phyloP scores from a whole-genome alignment of 768 basidiomycete genomes.

The Suillus subaureus region DNA sequence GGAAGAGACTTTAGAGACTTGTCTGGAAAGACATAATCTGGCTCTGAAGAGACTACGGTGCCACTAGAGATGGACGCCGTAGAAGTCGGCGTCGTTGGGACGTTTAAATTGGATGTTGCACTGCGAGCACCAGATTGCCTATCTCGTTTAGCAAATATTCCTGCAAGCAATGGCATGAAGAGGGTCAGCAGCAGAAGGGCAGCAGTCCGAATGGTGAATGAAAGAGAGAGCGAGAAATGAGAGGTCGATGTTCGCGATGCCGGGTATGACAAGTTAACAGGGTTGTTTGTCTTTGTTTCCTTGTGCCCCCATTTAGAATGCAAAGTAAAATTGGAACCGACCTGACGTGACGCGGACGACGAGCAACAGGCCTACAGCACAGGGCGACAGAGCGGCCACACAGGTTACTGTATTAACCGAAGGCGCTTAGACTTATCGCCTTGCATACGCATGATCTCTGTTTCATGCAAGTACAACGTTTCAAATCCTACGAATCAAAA shows the following conservation, averaged over 20 bases:
- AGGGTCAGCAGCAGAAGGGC: conserved; percentile 14
- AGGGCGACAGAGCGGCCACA: not conserved
- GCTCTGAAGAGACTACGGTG: conserved; percentile 30
- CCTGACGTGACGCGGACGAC: not conserved
- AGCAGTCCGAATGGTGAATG: conserved; percentile 10
- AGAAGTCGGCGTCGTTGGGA: conserved; percentile 15
- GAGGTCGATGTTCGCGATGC: conserved; percentile 11
- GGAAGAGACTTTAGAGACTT: conserved; percentile 14
- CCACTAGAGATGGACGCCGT: conserved; percentile 16
- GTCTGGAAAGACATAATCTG: conserved; percentile 33
- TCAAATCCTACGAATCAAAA: not conserved
- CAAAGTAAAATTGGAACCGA: not conserved
- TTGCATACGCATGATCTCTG: not conserved
- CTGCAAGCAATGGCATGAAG: conserved; percentile 33
- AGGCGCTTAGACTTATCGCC: not conserved
- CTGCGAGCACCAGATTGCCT: conserved; percentile 13
- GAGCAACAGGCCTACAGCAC: not conserved
- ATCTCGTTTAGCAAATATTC: conserved; percentile 30
- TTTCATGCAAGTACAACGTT: not conserved
- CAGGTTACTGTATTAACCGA: not conserved
- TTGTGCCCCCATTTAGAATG: not conserved
- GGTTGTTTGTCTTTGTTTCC: not conserved
- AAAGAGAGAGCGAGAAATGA: conserved; percentile 18
- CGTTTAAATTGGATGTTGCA: conserved; percentile 4
- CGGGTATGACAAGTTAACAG: conserved; percentile 1